Conservation (phyloP, 768 basidiomycete genomes). For the Fistulinella prunicolor region DNA sequence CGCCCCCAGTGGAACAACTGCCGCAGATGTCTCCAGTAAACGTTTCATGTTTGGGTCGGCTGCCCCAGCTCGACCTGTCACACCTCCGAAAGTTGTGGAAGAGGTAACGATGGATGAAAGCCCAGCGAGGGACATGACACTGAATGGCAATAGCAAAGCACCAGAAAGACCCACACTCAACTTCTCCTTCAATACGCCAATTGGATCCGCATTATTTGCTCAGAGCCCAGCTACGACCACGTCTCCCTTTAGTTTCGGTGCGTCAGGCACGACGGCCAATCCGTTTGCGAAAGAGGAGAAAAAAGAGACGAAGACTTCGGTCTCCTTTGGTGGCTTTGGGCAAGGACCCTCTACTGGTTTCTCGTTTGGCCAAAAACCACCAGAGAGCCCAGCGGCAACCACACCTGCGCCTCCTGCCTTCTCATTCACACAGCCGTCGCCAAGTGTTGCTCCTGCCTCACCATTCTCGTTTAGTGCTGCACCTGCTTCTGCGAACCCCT, state of each 20-base stretch:
- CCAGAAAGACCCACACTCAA: conserved; percentile 40
- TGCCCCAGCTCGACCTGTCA: conserved; percentile 47
- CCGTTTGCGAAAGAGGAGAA: conserved; percentile 52
- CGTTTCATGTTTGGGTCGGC: conserved; percentile 53
- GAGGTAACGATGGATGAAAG: conserved; percentile 84
- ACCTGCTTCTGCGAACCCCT: conserved; percentile 37
- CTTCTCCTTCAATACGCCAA: conserved; percentile 48
- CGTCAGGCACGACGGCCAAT: conserved; percentile 33
- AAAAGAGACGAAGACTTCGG: conserved; percentile 41
- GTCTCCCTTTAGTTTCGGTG: conserved; percentile 35
- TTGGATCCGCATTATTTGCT: conserved; percentile 35
- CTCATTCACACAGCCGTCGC: conserved; percentile 44
- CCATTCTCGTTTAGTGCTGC: conserved; percentile 46
- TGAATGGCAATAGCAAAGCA: conserved; percentile 35
- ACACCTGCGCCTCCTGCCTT: conserved; percentile 43
- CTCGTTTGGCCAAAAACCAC: conserved; percentile 44
- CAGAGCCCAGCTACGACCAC: conserved; percentile 33
- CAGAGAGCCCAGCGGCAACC: conserved; percentile 38
- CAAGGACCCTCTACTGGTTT: conserved; percentile 42
- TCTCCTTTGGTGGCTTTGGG: conserved; percentile 47
- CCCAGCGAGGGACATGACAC: conserved; percentile 60
- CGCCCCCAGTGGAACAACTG: conserved; percentile 33
- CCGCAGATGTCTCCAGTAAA: conserved; percentile 46
- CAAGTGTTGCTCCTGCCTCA: conserved; percentile 34
- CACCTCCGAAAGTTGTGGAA: conserved; percentile 63